These are phyloP conservation scores for Cryptococcus floricola DNA, from an alignment of 1,284 basidiomycete species.

Conservation along the genomic window DNA sequence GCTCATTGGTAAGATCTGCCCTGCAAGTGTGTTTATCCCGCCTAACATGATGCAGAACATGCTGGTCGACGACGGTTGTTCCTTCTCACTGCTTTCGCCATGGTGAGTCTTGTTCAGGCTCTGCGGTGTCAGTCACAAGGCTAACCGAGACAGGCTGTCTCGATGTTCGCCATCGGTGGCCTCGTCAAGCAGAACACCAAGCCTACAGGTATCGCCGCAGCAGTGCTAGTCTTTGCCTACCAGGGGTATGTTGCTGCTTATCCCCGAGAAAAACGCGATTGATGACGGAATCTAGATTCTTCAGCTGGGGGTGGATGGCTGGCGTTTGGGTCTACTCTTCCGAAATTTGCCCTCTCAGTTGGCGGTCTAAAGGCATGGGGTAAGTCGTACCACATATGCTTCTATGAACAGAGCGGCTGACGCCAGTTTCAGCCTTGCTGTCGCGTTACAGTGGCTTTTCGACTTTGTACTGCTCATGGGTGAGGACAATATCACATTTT, in stretches of 20 bases:
- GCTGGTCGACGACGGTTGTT: slow-evolving; percentile 16
- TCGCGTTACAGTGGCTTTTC: slow-evolving; percentile 17
- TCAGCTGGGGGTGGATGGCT: slow-evolving; percentile 23
- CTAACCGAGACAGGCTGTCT: slow-evolving; percentile 7
- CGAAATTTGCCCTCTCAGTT: slow-evolving; percentile 18
- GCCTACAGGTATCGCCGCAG: slow-evolving; percentile 14
- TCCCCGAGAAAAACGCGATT: neutral
- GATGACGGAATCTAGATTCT: slow-evolving; percentile 3
- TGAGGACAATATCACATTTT: neutral
- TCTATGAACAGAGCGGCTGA: neutral
- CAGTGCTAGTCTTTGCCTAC: slow-evolving; percentile 18
- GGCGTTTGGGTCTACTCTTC: slow-evolving; percentile 21
- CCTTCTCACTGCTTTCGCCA: slow-evolving; percentile 14
- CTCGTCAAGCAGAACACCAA: slow-evolving; percentile 19
- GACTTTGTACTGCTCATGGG: slow-evolving; percentile 53
- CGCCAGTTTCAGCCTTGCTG: slow-evolving; percentile 10
- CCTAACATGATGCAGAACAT: slow-evolving; percentile 7
- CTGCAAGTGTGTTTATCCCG: neutral
- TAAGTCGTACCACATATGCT: neutral
- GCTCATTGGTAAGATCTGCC: slow-evolving; percentile 6
- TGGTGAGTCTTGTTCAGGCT: slow-evolving; percentile 5
- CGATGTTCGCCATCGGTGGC: slow-evolving; percentile 19
- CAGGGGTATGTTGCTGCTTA: slow-evolving; percentile 8
- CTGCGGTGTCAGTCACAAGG: neutral
- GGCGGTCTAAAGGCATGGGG: slow-evolving; percentile 20